Evolutionary conservation across 2,329 filamentous ascomycete species (phyloP).

Genomic region (Venturiaceae sp.): DNA sequence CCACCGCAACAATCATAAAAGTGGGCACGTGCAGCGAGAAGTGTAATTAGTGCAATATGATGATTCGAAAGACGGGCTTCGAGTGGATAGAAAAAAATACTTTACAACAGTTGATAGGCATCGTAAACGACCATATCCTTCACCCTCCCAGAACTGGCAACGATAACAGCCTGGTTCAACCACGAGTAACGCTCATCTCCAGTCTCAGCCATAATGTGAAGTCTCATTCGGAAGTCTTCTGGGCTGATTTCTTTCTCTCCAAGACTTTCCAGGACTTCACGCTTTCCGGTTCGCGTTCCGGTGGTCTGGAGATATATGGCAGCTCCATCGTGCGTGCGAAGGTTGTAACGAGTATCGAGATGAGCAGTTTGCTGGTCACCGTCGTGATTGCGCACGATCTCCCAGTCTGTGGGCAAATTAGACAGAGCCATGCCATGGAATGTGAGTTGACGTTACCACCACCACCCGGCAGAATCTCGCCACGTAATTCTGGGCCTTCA

Average conservation of each 20-base stretch:
- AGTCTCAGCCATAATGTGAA: slow-evolving; percentile 19
- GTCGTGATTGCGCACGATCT: slow-evolving; percentile 14
- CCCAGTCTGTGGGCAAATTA: slow-evolving; percentile 15
- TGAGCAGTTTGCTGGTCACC: slow-evolving; percentile 17
- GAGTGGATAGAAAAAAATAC: too few relatives aligned
- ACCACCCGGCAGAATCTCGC: slow-evolving; percentile 14
- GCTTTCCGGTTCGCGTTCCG: slow-evolving; percentile 17
- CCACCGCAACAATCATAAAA: too few relatives aligned
- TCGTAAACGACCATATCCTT: slow-evolving; percentile 16
- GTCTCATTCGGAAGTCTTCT: slow-evolving; percentile 18
- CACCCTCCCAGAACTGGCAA: slow-evolving; percentile 14
- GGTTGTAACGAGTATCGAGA: slow-evolving; percentile 18
- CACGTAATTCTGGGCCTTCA: slow-evolving; percentile 14
- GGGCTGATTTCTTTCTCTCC: slow-evolving; percentile 15
- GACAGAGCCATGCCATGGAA: too few relatives aligned
- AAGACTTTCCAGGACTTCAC: slow-evolving; percentile 14
- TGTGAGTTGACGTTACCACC: too few relatives aligned
- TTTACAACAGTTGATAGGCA: slow-evolving; percentile 15
- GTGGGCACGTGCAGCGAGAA: too few relatives aligned
- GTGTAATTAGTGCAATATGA: too few relatives aligned
- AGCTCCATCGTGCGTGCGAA: slow-evolving; percentile 18
- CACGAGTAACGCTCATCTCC: slow-evolving; percentile 18
- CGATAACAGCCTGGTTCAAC: slow-evolving; percentile 16
- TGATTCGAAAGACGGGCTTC: too few relatives aligned
- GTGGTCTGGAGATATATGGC: slow-evolving; percentile 18